Conservation (phyloP, 2,329 filamentous ascomycete genomes). For the Geosmithia morbida region DNA sequence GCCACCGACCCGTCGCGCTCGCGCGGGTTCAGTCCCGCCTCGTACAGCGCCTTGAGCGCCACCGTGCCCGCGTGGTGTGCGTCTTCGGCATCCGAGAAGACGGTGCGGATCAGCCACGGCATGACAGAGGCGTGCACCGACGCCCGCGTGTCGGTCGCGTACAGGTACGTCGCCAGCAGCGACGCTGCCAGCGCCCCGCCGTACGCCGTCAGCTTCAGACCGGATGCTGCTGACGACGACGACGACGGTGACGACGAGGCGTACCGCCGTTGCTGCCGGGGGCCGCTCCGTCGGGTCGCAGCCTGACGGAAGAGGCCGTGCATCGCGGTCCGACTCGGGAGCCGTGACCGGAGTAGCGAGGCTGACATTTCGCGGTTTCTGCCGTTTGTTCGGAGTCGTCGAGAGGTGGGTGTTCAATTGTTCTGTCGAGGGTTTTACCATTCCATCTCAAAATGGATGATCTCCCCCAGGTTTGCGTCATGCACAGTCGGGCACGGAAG, state of each 20-base stretch:
- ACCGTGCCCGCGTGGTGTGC: conserved; percentile 73
- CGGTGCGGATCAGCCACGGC: conserved; percentile 47
- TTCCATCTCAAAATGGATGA: too few species aligned
- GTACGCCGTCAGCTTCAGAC: conserved; percentile 9
- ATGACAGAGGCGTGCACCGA: conserved; percentile 54
- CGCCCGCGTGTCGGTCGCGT: conserved; percentile 61
- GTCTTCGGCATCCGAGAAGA: conserved; percentile 71
- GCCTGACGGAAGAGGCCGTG: neutral
- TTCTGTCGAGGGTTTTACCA: too few species aligned
- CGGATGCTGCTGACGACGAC: conserved; percentile 9
- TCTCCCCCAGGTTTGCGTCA: too few species aligned
- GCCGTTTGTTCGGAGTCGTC: neutral
- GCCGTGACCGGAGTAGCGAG: conserved; percentile 1
- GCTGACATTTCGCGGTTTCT: conserved; percentile 1
- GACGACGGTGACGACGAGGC: conserved; percentile 18
- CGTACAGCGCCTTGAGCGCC: conserved; percentile 57
- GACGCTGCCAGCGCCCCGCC: conserved; percentile 24
- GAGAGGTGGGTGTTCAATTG: neutral
- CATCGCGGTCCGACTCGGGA: neutral
- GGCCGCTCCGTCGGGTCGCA: neutral
- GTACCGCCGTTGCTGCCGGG: neutral
- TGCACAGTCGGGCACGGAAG: too few species aligned
- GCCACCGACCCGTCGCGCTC: conserved; percentile 46
- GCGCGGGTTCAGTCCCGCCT: conserved; percentile 63
- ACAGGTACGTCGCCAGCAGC: conserved; percentile 42